Percentiles rank a stretch among this genome's conserved stretches.
Conservation (phyloP, 805 yeast species). For the Nakazawaea laoshanensis region DNA sequence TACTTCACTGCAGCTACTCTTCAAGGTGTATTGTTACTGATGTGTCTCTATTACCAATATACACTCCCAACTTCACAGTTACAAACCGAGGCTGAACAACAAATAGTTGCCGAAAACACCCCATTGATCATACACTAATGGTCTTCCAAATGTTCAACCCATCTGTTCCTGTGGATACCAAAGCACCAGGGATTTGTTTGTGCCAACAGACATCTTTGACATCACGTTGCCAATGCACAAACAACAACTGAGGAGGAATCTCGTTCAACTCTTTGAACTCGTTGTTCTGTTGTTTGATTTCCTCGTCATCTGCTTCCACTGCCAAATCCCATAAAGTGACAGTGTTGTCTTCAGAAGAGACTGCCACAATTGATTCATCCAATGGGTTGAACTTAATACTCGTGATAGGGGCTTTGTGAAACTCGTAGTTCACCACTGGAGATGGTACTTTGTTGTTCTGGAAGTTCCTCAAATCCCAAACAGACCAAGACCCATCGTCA, state of each 20-base stretch:
- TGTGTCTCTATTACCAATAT: slow-evolving; percentile 51
- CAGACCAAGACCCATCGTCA: slow-evolving; percentile 96
- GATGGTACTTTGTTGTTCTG: slow-evolving; percentile 47
- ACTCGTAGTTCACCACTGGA: slow-evolving; percentile 92
- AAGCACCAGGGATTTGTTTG: slow-evolving; percentile 90
- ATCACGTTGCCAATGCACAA: slow-evolving; percentile 97
- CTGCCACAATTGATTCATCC: slow-evolving; percentile 94
- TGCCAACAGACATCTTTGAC: slow-evolving; percentile 99
- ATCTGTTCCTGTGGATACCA: slow-evolving; percentile 91
- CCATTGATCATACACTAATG: slow-evolving; percentile 86
- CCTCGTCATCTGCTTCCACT: slow-evolving; percentile 98
- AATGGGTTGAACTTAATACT: slow-evolving; percentile 90
- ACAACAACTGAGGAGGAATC: slow-evolving; percentile 90
- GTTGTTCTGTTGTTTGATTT: slow-evolving; percentile 74
- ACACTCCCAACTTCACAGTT: neutral
- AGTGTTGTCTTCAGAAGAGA: slow-evolving; percentile 92
- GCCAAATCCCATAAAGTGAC: slow-evolving; percentile 97
- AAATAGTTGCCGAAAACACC: neutral
- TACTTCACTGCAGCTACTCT: slow-evolving; percentile 62
- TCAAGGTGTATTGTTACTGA: slow-evolving; percentile 50
- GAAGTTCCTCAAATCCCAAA: slow-evolving; percentile 93
- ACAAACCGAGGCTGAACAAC: neutral
- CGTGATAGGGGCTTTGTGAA: slow-evolving; percentile 91
- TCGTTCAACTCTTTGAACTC: slow-evolving; percentile 76
- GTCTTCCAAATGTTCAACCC: slow-evolving; percentile 96